Conservation (phyloP, 2,329 filamentous ascomycete genomes). For the Arachnomyces sp. region DNA sequence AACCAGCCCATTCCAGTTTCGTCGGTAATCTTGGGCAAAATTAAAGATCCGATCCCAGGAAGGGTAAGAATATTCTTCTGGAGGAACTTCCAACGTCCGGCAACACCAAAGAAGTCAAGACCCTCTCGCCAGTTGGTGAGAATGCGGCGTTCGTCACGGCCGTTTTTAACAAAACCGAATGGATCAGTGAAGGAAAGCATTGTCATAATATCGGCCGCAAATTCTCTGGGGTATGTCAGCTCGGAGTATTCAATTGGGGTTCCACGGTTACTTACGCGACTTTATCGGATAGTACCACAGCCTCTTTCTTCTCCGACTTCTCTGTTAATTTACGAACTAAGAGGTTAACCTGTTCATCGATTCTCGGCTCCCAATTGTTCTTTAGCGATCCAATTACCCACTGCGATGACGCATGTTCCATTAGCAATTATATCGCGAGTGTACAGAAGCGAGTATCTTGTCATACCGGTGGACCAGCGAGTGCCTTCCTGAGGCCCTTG, state of each 20-base stretch:
- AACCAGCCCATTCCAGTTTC: slow-evolving; percentile 30
- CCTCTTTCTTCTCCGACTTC: slow-evolving; percentile 14
- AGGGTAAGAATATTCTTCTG: slow-evolving; percentile 24
- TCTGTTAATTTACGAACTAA: slow-evolving; percentile 27
- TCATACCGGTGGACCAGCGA: slow-evolving; percentile 17
- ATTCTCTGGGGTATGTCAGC: slow-evolving; percentile 18
- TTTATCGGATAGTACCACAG: slow-evolving; percentile 29
- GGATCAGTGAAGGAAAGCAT: slow-evolving; percentile 30
- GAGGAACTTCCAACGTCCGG: slow-evolving; percentile 27
- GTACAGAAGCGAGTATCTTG: background rate
- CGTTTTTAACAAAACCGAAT: slow-evolving; percentile 33
- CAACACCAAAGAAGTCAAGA: slow-evolving; percentile 31
- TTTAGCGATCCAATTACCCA: slow-evolving; percentile 34
- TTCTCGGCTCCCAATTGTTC: slow-evolving; percentile 30
- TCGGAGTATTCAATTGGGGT: background rate
- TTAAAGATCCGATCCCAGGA: slow-evolving; percentile 6
- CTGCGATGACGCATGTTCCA: slow-evolving; percentile 4
- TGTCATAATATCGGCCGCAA: slow-evolving; percentile 36
- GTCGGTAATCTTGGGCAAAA: slow-evolving; percentile 24
- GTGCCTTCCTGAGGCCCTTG: slow-evolving; percentile 27
- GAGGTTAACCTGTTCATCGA: slow-evolving; percentile 28
- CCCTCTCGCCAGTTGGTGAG: slow-evolving; percentile 31
- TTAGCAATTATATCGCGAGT: background rate
- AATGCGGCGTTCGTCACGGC: slow-evolving; percentile 30
- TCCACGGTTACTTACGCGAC: slow-evolving; percentile 17